Evolutionary conservation across 2,329 filamentous ascomycete species (phyloP).

Genomic region (Colletotrichum viniferum): DNA sequence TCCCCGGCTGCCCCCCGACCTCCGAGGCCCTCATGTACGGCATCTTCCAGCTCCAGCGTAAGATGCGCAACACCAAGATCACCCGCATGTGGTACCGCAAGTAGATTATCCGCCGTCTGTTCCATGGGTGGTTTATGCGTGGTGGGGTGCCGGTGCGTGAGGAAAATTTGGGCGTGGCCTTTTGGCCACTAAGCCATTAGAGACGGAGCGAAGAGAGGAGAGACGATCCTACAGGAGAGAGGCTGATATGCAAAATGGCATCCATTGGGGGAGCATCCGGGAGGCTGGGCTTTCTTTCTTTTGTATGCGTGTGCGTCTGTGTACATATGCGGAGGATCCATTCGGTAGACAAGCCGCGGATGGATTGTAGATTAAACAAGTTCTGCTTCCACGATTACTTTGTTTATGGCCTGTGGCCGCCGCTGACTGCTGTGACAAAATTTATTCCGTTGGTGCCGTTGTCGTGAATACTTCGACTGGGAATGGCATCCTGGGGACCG

Average conservation of each 20-base stretch:
- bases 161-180: background rate
- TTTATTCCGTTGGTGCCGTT: background rate
- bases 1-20: conserved; percentile 73
- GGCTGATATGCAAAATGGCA: background rate
- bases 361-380: conserved; percentile 22
- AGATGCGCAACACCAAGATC: conserved; percentile 68
- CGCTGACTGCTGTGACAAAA: background rate
- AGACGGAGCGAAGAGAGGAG: background rate
- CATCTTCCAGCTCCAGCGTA: conserved; percentile 78
- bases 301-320: conserved; percentile 15
- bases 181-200: background rate
- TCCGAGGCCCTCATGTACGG: conserved; percentile 69
- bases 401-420: background rate
- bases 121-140: background rate
- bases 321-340: conserved; percentile 21
- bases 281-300: conserved; percentile 10
- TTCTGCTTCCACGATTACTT: conserved; percentile 7
- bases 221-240: background rate
- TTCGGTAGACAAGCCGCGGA: conserved; percentile 13
- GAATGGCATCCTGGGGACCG: background rate
- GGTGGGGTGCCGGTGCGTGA: background rate
- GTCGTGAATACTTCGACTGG: background rate
- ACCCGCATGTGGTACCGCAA: conserved; percentile 64
- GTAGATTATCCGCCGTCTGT: conserved; percentile 34
- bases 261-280: background rate